Percentiles rank a stretch among this genome's conserved stretches.
Evolutionary conservation across 768 basidiomycete species (phyloP).

Genomic region (Lactarius indigo): DNA sequence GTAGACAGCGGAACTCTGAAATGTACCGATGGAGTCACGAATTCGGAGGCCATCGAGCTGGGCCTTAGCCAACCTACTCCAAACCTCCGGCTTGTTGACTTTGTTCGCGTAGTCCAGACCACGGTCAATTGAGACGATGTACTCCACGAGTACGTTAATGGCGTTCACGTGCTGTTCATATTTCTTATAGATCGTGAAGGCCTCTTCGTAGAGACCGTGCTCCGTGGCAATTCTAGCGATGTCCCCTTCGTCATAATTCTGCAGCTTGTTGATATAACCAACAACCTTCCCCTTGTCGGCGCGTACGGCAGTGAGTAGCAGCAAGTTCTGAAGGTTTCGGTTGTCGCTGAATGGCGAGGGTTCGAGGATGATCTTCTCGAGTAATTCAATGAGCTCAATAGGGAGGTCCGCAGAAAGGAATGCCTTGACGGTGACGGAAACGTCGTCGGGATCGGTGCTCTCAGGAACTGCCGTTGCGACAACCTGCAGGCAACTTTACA

Average conservation of each 20-base stretch:
- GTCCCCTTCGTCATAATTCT: slow-evolving; percentile 91
- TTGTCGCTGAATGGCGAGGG: slow-evolving; percentile 98
- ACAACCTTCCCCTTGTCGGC: slow-evolving; percentile 99
- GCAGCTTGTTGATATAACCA: slow-evolving; percentile 94
- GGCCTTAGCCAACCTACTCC: slow-evolving; percentile 97
- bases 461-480: slow-evolving; percentile 95
- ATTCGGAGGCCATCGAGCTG: slow-evolving; percentile 97
- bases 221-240: slow-evolving; percentile 97
- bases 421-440: slow-evolving; percentile 96
- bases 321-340: slow-evolving; percentile 90
- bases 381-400: slow-evolving; percentile 91
- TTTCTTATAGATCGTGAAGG: slow-evolving; percentile 96
- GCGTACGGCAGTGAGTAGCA: slow-evolving; percentile 92
- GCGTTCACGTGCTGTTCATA: slow-evolving; percentile 93
- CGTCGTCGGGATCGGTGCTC: slow-evolving; percentile 97
- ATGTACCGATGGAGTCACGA: slow-evolving; percentile 91
- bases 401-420: slow-evolving; percentile 97
- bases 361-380: slow-evolving; percentile 98
- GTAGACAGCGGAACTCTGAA: slow-evolving; percentile 7
- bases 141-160: slow-evolving; percentile 96
- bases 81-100: slow-evolving; percentile 94
- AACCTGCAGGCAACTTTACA: slow-evolving; percentile 47
- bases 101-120: slow-evolving; percentile 95
- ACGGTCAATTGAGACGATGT: slow-evolving; percentile 96
- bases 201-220: slow-evolving; percentile 93